These are phyloP conservation scores for Wickerhamomyces bovis DNA, from an alignment of 805 yeast species.

Conservation along the genomic window DNA sequence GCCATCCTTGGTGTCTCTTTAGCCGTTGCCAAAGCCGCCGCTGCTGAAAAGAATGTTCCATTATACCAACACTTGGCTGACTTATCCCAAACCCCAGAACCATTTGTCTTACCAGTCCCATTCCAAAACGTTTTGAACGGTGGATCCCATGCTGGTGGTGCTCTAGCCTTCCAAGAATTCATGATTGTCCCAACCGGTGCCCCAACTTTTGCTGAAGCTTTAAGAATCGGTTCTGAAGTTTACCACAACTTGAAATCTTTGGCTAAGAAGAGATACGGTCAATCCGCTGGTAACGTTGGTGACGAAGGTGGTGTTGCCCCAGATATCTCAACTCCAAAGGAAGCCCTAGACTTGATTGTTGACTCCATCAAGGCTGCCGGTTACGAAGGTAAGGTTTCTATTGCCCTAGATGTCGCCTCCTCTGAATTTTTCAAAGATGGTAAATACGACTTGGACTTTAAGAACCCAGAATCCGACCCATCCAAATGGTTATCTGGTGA, in stretches of 20 bases:
- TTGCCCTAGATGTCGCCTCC: slow-evolving; percentile 95
- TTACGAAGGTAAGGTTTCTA: slow-evolving; percentile 85
- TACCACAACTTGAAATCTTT: slow-evolving; percentile 93
- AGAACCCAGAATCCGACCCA: slow-evolving; percentile 89
- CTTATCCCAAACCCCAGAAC: slow-evolving; percentile 63
- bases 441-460: slow-evolving; percentile 96
- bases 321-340: slow-evolving; percentile 89
- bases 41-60: slow-evolving; percentile 91
- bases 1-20: slow-evolving; percentile 97
- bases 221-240: slow-evolving; percentile 96
- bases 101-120: slow-evolving; percentile 97
- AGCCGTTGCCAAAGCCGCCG: slow-evolving; percentile 97
- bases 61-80: slow-evolving; percentile 88
- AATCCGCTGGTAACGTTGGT: slow-evolving; percentile 99
- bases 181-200: slow-evolving; percentile 98
- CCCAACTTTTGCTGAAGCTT: slow-evolving; percentile 85
- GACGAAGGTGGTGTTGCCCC: slow-evolving; percentile 99
- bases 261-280: slow-evolving; percentile 94
- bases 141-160: slow-evolving; percentile 99
- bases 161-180: slow-evolving; percentile 98
- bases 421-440: slow-evolving; percentile 97
- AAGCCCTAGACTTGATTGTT: slow-evolving; percentile 92
- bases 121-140: slow-evolving; percentile 99
- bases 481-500: slow-evolving; percentile 88
- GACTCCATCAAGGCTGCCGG: slow-evolving; percentile 91